These are phyloP conservation scores for Lumnitzera racemosa DNA, from an alignment of 345 rosid genomes.

Conservation along the genomic window DNA sequence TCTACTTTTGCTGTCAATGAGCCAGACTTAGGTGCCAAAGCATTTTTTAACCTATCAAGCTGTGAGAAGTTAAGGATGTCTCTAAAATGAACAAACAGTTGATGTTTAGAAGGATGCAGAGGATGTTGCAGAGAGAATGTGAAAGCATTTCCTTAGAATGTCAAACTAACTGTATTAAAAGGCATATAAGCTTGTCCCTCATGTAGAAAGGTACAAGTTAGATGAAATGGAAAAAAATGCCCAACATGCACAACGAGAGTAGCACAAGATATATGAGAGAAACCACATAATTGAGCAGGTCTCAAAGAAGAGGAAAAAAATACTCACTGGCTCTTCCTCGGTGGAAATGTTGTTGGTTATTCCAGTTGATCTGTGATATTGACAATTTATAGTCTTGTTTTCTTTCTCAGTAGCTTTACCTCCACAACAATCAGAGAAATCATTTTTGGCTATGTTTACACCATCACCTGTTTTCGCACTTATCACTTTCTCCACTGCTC, in stretches of 20 bases:
- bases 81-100: conserved; percentile 1
- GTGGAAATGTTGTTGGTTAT: conserved; percentile 11
- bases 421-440: conserved; percentile 1
- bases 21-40: conserved; percentile 12
- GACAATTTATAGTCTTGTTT: conserved; percentile 7
- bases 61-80: conserved; percentile 38
- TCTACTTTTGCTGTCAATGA: conserved; percentile 14
- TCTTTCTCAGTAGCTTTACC: conserved; percentile 11
- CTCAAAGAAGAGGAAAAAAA: neutral
- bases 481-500: no score
- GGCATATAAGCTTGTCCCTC: no score
- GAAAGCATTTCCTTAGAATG: no score
- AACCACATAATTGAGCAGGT: neutral
- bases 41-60: conserved; percentile 47
- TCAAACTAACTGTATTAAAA: no score
- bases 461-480: no score
- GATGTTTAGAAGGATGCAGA: no score
- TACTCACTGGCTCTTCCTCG: conserved; percentile 28
- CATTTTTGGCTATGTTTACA: neutral
- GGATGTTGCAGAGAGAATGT: no score
- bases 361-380: conserved; percentile 12
- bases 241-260: no score
- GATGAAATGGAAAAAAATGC: no score
- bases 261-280: no score
- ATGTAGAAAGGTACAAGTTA: no score